A percentile compares a stretch with the other conserved stretches of the same genome.
Evolutionary conservation across 257 asterid species (phyloP).

Genomic region (Paulownia fortunei): DNA sequence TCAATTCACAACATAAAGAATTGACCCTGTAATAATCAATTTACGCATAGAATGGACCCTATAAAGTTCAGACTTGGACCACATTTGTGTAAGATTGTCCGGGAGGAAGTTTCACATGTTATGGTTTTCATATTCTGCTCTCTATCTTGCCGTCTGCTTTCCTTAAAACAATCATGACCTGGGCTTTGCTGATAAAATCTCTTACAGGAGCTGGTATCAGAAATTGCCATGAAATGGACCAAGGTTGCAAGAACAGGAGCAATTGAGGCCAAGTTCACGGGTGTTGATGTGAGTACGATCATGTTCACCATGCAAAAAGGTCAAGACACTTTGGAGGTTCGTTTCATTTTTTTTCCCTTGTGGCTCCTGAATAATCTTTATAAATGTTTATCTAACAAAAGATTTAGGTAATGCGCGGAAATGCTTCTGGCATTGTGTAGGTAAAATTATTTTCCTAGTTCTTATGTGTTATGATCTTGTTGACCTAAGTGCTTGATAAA

Average conservation of each 20-base stretch:
- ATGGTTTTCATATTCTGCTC: neutral
- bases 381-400: neutral
- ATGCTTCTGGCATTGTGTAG: conserved; percentile 20
- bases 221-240: conserved; percentile 80
- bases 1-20: neutral
- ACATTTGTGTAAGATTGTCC: neutral
- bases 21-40: no score
- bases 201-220: conserved; percentile 68
- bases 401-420: conserved; percentile 11
- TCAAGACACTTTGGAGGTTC: conserved; percentile 81
- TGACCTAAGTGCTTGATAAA: conserved; percentile 10
- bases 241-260: conserved; percentile 82
- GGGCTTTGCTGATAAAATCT: neutral
- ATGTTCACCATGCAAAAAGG: conserved; percentile 94
- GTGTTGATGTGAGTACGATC: conserved; percentile 75
- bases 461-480: conserved; percentile 15
- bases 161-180: neutral
- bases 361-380: conserved; percentile 1
- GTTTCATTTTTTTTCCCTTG: conserved; percentile 23
- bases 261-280: conserved; percentile 71
- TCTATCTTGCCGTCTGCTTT: neutral
- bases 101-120: neutral
- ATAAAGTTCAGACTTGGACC: neutral
- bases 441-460: neutral
- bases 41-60: no score